Base-by-base conservation (phyloP, 345 rosid species). In the Laguncularia racemosa region DNA sequence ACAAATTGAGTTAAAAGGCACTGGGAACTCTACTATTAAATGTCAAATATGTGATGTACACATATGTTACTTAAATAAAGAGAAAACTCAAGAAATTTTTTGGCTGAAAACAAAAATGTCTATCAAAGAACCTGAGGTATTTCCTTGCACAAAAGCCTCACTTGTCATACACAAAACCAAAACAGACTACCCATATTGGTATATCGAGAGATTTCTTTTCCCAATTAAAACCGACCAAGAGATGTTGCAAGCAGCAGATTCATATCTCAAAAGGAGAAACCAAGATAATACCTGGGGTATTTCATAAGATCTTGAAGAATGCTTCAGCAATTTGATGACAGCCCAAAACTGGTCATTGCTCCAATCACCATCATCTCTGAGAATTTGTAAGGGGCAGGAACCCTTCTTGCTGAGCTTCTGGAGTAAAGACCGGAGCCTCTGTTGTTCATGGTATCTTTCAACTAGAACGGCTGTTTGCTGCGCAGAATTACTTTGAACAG, bases 351-450 rank as follows among this genome's bases (percentile, higher is more conserved):
- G 82, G 56, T 83, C 72, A 58, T 76, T 68, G 62, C 72, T 69
- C 89, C 89, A 88, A 59, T 84, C 87, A 52, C 83, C 88, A 66
- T 82, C 85, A 4, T 81, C 76, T 11, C 67, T 48, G 77, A 84
- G 92, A 4, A 82, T 18, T 26, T 44, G 68, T 71, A 77, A 50
- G 63, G 92, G 84, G 72, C 63, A 76, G 1, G 84, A 72, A 16
- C 52, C 72, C 44, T 73, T 63, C 61, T 16, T 33, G 12, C 28
- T 49, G 12, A 84, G 85, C 65, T 70, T 74, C 26, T 66, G 67
- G 19, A 63, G 53, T 52, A 82, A 67, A 55, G 67, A 71, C 49
- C 38, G 72, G 69, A 78, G 80, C 15, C 46, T 43, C 50, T 52
- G 70, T 64, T 77, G 82, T 59, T 79, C 69, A 69, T 73, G 67